phyloP scores from a whole-genome alignment of 495 filamentous ascomycete genomes.

The Tuber aestivum region DNA sequence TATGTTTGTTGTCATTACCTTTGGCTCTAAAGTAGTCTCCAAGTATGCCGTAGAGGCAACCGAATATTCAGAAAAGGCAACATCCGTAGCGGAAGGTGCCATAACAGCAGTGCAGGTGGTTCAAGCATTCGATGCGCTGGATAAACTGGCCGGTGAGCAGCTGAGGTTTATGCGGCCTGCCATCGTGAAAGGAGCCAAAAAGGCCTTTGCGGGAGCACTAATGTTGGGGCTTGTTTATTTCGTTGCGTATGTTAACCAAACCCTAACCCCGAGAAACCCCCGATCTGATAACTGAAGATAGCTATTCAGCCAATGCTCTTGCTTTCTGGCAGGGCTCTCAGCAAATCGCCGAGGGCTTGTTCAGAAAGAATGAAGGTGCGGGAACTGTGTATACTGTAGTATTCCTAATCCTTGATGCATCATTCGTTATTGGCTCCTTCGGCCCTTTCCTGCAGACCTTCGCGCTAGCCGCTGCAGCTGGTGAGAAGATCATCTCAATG shows the following conservation, averaged over 20 bases:
- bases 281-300: constrained; percentile 9
- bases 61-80: constrained; percentile 38
- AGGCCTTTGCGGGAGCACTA: constrained; percentile 42
- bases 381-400: constrained; percentile 53
- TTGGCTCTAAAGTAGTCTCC: constrained; percentile 39
- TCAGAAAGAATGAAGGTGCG: constrained; percentile 41
- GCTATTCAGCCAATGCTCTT: constrained; percentile 49
- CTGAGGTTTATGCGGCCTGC: constrained; percentile 38
- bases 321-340: constrained; percentile 53
- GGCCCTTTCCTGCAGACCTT: constrained; percentile 50
- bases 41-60: constrained; percentile 35
- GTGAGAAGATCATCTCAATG: constrained; percentile 47
- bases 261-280: constrained; percentile 18
- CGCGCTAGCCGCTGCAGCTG: constrained; percentile 48
- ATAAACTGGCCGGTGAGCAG: constrained; percentile 45
- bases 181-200: constrained; percentile 33
- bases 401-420: constrained; percentile 48
- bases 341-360: constrained; percentile 44
- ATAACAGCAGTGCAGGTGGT: constrained; percentile 52
- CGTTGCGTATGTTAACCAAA: constrained; percentile 43
- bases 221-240: constrained; percentile 47
- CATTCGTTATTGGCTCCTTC: constrained; percentile 45
- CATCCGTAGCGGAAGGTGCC: constrained; percentile 49
- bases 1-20: constrained; percentile 45
- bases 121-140: constrained; percentile 51